These are phyloP conservation scores for Phoma sp. DNA, from an alignment of 2,329 filamentous ascomycete species.

Conservation along the genomic window DNA sequence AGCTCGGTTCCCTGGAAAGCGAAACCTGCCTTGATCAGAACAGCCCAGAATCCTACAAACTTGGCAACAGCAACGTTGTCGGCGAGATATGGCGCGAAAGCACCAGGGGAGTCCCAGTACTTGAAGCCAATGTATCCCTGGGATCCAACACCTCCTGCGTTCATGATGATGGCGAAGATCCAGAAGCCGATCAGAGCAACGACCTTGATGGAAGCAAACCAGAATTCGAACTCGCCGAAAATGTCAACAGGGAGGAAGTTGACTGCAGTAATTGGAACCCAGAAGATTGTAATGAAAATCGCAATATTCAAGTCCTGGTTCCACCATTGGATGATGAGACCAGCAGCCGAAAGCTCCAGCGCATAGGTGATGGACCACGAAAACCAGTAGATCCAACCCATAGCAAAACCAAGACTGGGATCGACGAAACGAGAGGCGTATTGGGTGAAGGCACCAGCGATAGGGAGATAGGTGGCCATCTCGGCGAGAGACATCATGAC, in stretches of 20 bases:
- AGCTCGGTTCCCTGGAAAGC: slow-evolving; percentile 76
- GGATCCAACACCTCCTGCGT: slow-evolving; percentile 68
- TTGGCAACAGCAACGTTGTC: slow-evolving; percentile 63
- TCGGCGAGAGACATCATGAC: slow-evolving; percentile 71
- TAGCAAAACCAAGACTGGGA: slow-evolving; percentile 73
- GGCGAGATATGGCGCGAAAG: slow-evolving; percentile 68
- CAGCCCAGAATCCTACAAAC: slow-evolving; percentile 73
- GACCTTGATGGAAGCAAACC: slow-evolving; percentile 78
- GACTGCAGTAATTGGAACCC: slow-evolving; percentile 68
- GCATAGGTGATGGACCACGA: slow-evolving; percentile 76
- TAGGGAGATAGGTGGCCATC: slow-evolving; percentile 79
- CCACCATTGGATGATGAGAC: slow-evolving; percentile 80
- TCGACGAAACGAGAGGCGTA: slow-evolving; percentile 79
- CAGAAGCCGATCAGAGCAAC: slow-evolving; percentile 76
- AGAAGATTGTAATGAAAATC: slow-evolving; percentile 77
- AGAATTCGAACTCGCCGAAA: slow-evolving; percentile 81
- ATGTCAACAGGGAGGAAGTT: slow-evolving; percentile 75
- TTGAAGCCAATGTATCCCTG: slow-evolving; percentile 76
- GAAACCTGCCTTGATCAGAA: slow-evolving; percentile 72
- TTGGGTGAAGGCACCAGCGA: slow-evolving; percentile 76
- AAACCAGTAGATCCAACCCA: slow-evolving; percentile 87
- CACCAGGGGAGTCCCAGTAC: slow-evolving; percentile 72
- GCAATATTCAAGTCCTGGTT: slow-evolving; percentile 65
- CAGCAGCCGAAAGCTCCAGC: slow-evolving; percentile 74
- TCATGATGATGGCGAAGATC: slow-evolving; percentile 77